Evolutionary conservation across 2,329 filamentous ascomycete genomes (phyloP).

Genomic region (Ilyonectria destructans): DNA sequence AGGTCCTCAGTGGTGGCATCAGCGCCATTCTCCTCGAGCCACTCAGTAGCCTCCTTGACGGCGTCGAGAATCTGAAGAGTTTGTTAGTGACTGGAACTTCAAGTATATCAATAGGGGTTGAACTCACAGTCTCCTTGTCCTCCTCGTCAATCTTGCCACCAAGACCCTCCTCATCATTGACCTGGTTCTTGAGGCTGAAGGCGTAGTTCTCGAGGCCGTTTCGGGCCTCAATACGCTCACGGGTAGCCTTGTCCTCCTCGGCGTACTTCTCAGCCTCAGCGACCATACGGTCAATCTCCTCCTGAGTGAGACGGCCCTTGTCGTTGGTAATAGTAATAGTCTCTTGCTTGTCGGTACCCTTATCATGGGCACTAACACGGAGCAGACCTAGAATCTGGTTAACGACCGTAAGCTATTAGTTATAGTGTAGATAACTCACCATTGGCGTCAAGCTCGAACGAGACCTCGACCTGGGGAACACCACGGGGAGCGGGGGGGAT

Average conservation of each 20-base stretch:
- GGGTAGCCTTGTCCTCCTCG: conserved; percentile 98
- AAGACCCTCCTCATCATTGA: conserved; percentile 95
- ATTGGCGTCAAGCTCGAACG: conserved; percentile 98
- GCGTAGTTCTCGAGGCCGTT: conserved; percentile 99
- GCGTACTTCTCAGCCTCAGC: conserved; percentile 98
- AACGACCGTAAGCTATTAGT: too few species aligned
- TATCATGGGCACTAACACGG: conserved; percentile 95
- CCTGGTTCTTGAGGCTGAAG: conserved; percentile 99
- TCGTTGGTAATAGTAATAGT: conserved; percentile 99
- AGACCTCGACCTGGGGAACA: conserved; percentile 98
- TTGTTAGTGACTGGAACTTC: conserved; percentile 55
- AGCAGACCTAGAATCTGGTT: too few species aligned
- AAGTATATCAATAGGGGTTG: neutral
- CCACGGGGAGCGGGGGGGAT: conserved; percentile 96
- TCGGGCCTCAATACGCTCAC: conserved; percentile 95
- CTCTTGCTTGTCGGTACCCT: conserved; percentile 98
- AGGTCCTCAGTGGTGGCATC: conserved; percentile 94
- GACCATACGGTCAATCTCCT: conserved; percentile 99
- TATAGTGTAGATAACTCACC: too few species aligned
- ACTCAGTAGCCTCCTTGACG: conserved; percentile 96
- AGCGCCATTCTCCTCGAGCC: conserved; percentile 95
- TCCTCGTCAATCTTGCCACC: conserved; percentile 99
- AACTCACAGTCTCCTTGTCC: conserved; percentile 93
- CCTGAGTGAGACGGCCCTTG: conserved; percentile 95
- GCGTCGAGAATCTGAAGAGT: conserved; percentile 84